phyloP scores from a whole-genome alignment of 257 asterid species.

The Nicotiana benthamiana region DNA sequence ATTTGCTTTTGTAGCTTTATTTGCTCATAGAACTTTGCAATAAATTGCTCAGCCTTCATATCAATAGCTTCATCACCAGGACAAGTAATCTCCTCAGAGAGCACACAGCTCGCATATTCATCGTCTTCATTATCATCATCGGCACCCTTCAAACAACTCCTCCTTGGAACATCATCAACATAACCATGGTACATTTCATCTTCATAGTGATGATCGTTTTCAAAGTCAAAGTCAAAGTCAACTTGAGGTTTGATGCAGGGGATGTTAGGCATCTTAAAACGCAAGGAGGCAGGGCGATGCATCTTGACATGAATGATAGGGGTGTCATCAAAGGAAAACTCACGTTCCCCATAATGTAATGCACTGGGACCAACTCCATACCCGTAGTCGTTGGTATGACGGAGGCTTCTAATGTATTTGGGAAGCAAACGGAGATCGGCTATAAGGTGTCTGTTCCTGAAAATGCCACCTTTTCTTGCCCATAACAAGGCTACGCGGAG shows the following conservation, averaged over 20 bases:
- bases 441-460: conserved; percentile 22
- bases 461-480: conserved; percentile 49
- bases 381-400: conserved; percentile 14
- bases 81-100: not conserved
- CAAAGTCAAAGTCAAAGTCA: conserved; percentile 49
- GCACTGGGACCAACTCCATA: conserved; percentile 11
- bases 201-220: conserved; percentile 8
- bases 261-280: conserved; percentile 59
- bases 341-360: conserved; percentile 50
- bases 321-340: conserved; percentile 61
- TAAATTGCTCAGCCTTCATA: conserved; percentile 67
- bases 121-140: not conserved
- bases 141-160: not conserved
- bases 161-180: not conserved
- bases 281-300: conserved; percentile 64
- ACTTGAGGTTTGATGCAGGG: conserved; percentile 61
- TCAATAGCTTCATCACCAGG: conserved; percentile 44
- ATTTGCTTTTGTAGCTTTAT: conserved; percentile 59
- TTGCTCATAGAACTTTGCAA: conserved; percentile 53
- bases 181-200: not conserved
- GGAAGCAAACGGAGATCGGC: conserved; percentile 22
- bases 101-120: conserved; percentile 8
- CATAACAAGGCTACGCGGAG: conserved; percentile 56
- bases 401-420: conserved; percentile 42
- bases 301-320: conserved; percentile 48